A percentile compares a stretch with the other conserved stretches of the same genome.
These are phyloP conservation scores for Apiospora arundinis DNA, from an alignment of 2,329 filamentous ascomycete genomes.

Conservation along the genomic window DNA sequence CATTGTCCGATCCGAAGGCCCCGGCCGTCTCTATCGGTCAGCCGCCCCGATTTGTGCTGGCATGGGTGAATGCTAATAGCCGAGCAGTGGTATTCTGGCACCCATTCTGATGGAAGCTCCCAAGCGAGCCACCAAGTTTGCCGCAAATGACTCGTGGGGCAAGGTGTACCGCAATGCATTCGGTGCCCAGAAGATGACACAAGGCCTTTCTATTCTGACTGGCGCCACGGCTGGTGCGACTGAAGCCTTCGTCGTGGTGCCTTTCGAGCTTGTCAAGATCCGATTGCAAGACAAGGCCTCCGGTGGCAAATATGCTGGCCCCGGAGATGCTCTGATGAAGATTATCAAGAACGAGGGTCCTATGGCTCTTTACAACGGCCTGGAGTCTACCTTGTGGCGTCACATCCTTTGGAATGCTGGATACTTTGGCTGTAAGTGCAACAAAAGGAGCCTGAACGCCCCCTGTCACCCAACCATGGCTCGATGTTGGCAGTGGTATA, in stretches of 20 bases:
- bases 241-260: constrained; percentile 95
- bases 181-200: constrained; percentile 85
- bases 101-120: constrained; percentile 98
- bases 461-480: not conserved
- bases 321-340: constrained; percentile 80
- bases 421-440: constrained; percentile 75
- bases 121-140: constrained; percentile 92
- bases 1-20: constrained; percentile 93
- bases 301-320: constrained; percentile 84
- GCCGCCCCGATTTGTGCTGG: constrained; percentile 77
- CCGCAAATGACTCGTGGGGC: constrained; percentile 98
- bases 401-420: constrained; percentile 68
- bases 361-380: constrained; percentile 92
- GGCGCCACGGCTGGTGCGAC: constrained; percentile 95
- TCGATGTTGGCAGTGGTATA: not conserved
- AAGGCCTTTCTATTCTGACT: constrained; percentile 89
- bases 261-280: constrained; percentile 92
- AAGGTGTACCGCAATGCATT: constrained; percentile 90
- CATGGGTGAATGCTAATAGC: constrained; percentile 20
- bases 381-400: constrained; percentile 96
- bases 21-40: constrained; percentile 93
- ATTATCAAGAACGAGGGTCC: constrained; percentile 84
- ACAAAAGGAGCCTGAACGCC: not conserved
- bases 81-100: constrained; percentile 52
- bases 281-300: constrained; percentile 95